Evolutionary conservation across 176 grass and related monocot genomes (phyloP).

Genomic region (Carex pumila): DNA sequence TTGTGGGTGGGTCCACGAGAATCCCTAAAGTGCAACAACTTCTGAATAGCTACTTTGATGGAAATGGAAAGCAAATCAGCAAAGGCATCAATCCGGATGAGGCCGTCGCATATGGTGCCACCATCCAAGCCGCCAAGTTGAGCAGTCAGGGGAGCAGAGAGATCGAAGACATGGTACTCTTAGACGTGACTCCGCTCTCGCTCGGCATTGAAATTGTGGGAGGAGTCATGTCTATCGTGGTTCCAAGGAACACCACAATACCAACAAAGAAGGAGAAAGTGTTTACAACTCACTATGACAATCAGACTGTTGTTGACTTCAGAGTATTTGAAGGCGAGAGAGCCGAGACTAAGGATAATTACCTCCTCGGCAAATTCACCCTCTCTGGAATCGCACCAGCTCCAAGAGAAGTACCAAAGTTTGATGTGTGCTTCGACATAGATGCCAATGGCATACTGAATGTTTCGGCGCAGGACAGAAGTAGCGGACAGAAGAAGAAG

Average conservation of each 20-base stretch:
- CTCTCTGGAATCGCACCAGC: not conserved
- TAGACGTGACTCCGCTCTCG: slow-evolving; percentile 8
- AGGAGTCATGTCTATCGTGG: slow-evolving; percentile 1
- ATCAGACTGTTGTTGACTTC: not conserved
- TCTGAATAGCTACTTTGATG: not conserved
- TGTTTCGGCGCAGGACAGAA: slow-evolving; percentile 7
- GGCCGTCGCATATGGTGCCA: slow-evolving; percentile 5
- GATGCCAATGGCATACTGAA: slow-evolving; percentile 18
- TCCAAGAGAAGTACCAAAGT: not conserved
- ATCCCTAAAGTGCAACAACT: slow-evolving; percentile 4
- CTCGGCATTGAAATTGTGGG: slow-evolving; percentile 13
- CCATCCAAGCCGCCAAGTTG: not conserved
- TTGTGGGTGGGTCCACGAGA: slow-evolving; percentile 23
- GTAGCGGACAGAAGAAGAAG: not conserved
- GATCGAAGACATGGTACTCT: slow-evolving; percentile 4
- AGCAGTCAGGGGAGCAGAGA: not conserved
- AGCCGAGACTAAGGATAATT: slow-evolving; percentile 5
- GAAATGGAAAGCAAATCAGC: slow-evolving; percentile 5
- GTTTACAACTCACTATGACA: not conserved
- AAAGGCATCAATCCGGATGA: slow-evolving; percentile 24
- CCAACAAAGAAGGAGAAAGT: not conserved
- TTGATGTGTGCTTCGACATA: slow-evolving; percentile 20
- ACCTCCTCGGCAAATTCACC: slow-evolving; percentile 9
- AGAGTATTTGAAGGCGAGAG: slow-evolving; percentile 24
- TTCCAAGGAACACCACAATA: slow-evolving; percentile 10